A percentile compares a stretch with the other conserved stretches of the same genome.
Evolutionary conservation across 208 protist species (phyloP).

Genomic region (Leishmania amazonensis): DNA sequence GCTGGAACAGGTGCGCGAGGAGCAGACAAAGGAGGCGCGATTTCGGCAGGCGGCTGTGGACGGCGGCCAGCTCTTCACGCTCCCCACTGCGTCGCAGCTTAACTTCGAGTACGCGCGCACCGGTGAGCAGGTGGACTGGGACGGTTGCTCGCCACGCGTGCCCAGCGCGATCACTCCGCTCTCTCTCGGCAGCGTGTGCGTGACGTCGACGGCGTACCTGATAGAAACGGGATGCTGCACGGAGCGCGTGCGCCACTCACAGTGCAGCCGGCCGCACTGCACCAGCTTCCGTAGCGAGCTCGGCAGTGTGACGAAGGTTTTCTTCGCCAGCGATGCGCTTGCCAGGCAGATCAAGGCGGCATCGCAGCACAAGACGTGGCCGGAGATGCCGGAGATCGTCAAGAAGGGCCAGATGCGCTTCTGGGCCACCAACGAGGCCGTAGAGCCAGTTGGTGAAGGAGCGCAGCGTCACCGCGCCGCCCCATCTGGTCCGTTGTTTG

Average conservation of each 20-base stretch:
- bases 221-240: constrained; percentile 46
- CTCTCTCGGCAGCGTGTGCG: constrained; percentile 57
- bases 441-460: constrained; percentile 19
- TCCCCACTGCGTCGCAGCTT: constrained; percentile 25
- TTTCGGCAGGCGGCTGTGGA: constrained; percentile 10
- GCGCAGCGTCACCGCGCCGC: neutral
- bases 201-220: constrained; percentile 50
- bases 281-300: constrained; percentile 22
- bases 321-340: constrained; percentile 33
- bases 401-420: constrained; percentile 28
- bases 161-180: constrained; percentile 20
- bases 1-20: constrained; percentile 22
- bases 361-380: constrained; percentile 35
- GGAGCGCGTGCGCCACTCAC: constrained; percentile 37
- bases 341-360: constrained; percentile 43
- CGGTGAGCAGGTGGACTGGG: constrained; percentile 34
- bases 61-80: constrained; percentile 1
- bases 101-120: constrained; percentile 29
- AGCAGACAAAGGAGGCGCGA: constrained; percentile 7
- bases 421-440: constrained; percentile 57
- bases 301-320: constrained; percentile 33
- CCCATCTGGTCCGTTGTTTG: constrained; percentile 32
- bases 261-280: constrained; percentile 63
- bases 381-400: constrained; percentile 36
- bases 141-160: constrained; percentile 41